phyloP scores from a whole-genome alignment of 2,329 filamentous ascomycete genomes.

The Penicillium sclerotiorum region DNA sequence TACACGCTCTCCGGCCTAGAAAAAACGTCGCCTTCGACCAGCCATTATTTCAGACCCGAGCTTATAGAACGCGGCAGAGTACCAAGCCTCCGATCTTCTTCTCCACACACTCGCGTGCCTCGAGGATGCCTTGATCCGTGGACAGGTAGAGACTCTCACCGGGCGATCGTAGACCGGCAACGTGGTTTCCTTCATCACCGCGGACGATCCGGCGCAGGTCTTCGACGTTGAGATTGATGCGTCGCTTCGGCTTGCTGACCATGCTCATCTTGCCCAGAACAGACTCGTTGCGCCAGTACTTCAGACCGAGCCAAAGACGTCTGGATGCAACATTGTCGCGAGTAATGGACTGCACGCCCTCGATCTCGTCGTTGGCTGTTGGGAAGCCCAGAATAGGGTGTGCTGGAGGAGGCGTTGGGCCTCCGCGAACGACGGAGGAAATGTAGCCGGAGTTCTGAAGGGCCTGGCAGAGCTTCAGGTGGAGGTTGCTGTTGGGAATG shows the following conservation, averaged over 20 bases:
- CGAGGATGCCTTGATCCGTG: constrained; percentile 76
- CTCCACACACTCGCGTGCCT: constrained; percentile 79
- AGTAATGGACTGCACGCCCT: constrained; percentile 59
- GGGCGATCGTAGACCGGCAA: constrained; percentile 71
- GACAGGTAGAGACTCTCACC: constrained; percentile 82
- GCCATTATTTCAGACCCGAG: not conserved
- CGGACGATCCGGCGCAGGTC: constrained; percentile 68
- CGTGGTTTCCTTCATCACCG: constrained; percentile 66
- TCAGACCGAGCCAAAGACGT: constrained; percentile 84
- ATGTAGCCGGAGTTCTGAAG: constrained; percentile 83
- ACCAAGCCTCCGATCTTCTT: constrained; percentile 78
- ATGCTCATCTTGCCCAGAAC: constrained; percentile 69
- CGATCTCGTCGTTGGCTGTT: constrained; percentile 40
- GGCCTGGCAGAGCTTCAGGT: constrained; percentile 73
- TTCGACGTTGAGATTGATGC: constrained; percentile 65
- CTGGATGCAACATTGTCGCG: constrained; percentile 71
- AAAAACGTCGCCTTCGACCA: constrained; percentile 1
- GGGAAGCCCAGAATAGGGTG: constrained; percentile 57
- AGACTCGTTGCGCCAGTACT: constrained; percentile 83
- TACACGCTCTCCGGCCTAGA: constrained; percentile 11
- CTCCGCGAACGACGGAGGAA: constrained; percentile 74
- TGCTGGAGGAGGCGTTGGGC: constrained; percentile 59
- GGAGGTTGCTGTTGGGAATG: constrained; percentile 76
- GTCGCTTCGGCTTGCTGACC: constrained; percentile 73
- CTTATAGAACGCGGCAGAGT: constrained; percentile 67